Evolutionary conservation across 1,284 basidiomycete genomes (phyloP), one percentile per base, ranked within the genome.

Genomic region (Puccinia horiana): DNA sequence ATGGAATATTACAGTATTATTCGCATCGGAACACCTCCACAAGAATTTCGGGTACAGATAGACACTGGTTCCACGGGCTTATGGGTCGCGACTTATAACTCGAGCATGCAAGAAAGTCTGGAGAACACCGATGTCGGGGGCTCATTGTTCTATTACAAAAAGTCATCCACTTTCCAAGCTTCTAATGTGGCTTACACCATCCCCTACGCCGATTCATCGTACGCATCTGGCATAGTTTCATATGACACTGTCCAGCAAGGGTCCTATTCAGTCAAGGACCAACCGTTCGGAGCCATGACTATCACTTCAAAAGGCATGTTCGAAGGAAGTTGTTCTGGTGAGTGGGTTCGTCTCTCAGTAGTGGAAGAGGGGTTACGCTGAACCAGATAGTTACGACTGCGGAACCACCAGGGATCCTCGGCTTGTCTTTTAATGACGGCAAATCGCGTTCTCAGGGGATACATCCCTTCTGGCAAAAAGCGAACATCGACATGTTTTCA

Each of bases 51-150:
- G 37, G 80, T 81, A 26, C 70, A 75, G 29, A 61, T 81, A 26
- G 80, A 81, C 49, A 81, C 80, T 26, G 80, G 80, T 20, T 81
- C 80, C n/a, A 81, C 70, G 9, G 69, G 56, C 11, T 61, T 81
- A 54, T 81, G 78, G 78, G 52, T 81, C 18, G 69, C 78, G 37
- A 47, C 67, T n/a, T 73, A 72, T 32, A 70, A 81, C 56, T 47
- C 52, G 12, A 72, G 54, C 14, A 23, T 61, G 29, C 58, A 81
- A 32, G 69, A 73, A 73, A 81, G 37, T 35, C 54, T 54, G 4
- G 16, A 72, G 35, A 70, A 70, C 49, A 69, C 76, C 20, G 65
- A 79, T 52, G 58, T 79, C 20, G 76, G 58, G 47, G 78, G 78
- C 26, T 54, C 78, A 23, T n/a, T 81, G 26, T 81, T 81, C 32